Percentiles rank a stretch among this genome's conserved stretches.
phyloP scores from a whole-genome alignment of 345 rosid genomes.

The Melastoma malabathricum region DNA sequence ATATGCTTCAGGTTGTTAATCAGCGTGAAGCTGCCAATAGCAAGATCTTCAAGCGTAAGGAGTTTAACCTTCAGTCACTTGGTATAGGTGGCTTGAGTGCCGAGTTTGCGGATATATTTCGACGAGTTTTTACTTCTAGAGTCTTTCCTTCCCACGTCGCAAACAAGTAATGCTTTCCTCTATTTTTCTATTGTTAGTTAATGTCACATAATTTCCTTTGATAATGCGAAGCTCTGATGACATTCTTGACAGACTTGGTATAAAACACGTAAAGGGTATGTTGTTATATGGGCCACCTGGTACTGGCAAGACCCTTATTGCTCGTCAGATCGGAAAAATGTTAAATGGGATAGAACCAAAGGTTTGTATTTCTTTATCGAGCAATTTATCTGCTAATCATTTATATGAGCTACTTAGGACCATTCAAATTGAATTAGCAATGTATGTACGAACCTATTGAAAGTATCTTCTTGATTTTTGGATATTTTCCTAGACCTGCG shows the following conservation, averaged over 20 bases:
- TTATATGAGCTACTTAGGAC: no score
- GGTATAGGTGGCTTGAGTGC: conserved; percentile 98
- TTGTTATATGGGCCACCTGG: conserved; percentile 98
- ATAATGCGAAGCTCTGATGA: no score
- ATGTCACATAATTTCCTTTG: no score
- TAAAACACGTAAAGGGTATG: conserved; percentile 97
- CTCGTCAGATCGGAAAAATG: conserved; percentile 99
- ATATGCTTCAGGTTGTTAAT: conserved; percentile 45
- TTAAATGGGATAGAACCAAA: conserved; percentile 97
- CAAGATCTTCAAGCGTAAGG: conserved; percentile 84
- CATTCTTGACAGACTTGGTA: conserved; percentile 63
- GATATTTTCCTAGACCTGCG: no score
- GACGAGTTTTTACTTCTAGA: conserved; percentile 99
- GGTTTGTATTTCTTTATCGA: conserved; percentile 23
- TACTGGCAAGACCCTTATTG: conserved; percentile 97
- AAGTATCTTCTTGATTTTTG: no score
- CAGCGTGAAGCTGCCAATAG: conserved; percentile 99
- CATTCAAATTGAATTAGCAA: no score
- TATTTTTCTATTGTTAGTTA: no score
- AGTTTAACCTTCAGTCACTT: conserved; percentile 83
- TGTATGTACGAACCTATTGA: no score
- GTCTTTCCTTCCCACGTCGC: conserved; percentile 97
- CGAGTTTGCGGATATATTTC: conserved; percentile 97
- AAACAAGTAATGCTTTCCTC: conserved; percentile 39
- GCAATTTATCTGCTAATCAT: neutral